These are phyloP conservation scores for Carex littledalei DNA, from an alignment of 176 grass and related monocot species.

Conservation along the genomic window DNA sequence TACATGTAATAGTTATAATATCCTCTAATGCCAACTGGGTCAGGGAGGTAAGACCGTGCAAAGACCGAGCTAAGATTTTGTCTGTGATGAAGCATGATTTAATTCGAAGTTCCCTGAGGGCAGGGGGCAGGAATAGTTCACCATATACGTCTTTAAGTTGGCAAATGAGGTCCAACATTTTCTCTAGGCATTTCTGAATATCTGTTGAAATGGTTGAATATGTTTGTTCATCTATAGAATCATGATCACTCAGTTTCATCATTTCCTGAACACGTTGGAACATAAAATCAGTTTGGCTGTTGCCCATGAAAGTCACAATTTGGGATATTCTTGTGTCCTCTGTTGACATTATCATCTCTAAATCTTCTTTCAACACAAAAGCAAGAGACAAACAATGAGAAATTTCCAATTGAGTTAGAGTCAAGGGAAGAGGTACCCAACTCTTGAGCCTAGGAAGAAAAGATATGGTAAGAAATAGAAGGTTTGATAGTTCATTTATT, in stretches of 20 bases:
- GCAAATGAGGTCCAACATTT: background rate
- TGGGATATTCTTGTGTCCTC: background rate
- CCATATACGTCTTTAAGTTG: background rate
- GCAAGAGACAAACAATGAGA: background rate
- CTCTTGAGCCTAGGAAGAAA: background rate
- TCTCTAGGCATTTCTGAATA: background rate
- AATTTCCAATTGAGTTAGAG: background rate
- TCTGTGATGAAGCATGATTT: background rate
- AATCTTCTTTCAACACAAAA: background rate
- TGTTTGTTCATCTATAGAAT: background rate
- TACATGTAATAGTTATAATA: conserved; percentile 4
- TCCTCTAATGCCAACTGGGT: background rate
- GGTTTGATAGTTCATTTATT: background rate
- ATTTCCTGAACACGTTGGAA: background rate
- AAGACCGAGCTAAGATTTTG: background rate
- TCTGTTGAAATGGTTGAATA: background rate
- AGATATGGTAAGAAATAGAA: background rate
- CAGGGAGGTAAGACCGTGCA: background rate
- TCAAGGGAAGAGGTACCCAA: background rate
- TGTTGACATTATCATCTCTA: background rate
- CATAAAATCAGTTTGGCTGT: background rate
- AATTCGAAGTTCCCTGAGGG: background rate
- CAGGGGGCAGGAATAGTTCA: background rate
- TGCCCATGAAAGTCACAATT: background rate
- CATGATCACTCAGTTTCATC: background rate